phyloP scores from a whole-genome alignment of 2,329 filamentous ascomycete genomes.

The Fusarium sp. region DNA sequence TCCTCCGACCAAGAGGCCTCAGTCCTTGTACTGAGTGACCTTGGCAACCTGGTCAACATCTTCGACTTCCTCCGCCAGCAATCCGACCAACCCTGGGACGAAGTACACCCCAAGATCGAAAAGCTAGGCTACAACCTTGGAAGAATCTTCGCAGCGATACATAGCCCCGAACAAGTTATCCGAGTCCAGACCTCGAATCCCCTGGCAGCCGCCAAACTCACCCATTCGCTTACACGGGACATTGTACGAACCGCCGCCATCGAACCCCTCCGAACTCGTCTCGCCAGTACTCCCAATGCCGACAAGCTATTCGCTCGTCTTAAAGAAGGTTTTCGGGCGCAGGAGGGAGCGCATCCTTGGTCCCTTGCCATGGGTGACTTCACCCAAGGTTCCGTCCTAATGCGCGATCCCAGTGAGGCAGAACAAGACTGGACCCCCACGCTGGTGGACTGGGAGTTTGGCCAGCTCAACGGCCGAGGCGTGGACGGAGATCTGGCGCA shows the following conservation, averaged over 20 bases:
- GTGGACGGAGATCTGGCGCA: constrained; percentile 38
- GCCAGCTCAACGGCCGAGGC: constrained; percentile 26
- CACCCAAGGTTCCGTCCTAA: constrained; percentile 30
- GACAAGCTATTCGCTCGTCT: constrained; percentile 15
- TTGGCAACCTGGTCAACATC: background rate
- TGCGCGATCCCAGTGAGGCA: background rate
- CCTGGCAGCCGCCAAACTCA: constrained; percentile 10
- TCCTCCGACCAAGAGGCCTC: background rate
- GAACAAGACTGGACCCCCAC: constrained; percentile 18
- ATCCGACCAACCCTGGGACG: background rate
- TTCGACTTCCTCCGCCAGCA: background rate
- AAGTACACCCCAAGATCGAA: background rate
- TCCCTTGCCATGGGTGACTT: constrained; percentile 34
- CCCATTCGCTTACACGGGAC: constrained; percentile 12
- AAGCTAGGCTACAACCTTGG: background rate
- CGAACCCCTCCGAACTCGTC: constrained; percentile 10
- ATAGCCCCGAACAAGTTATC: background rate
- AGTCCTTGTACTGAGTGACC: background rate
- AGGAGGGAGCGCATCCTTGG: constrained; percentile 5
- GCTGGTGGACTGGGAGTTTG: constrained; percentile 39
- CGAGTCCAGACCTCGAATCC: background rate
- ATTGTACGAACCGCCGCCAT: constrained; percentile 26
- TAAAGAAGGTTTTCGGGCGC: constrained; percentile 15
- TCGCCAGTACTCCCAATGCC: constrained; percentile 3
- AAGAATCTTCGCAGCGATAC: background rate